Base-by-base conservation (phyloP, 805 yeast species). In the Torulaspora delbrueckii region DNA sequence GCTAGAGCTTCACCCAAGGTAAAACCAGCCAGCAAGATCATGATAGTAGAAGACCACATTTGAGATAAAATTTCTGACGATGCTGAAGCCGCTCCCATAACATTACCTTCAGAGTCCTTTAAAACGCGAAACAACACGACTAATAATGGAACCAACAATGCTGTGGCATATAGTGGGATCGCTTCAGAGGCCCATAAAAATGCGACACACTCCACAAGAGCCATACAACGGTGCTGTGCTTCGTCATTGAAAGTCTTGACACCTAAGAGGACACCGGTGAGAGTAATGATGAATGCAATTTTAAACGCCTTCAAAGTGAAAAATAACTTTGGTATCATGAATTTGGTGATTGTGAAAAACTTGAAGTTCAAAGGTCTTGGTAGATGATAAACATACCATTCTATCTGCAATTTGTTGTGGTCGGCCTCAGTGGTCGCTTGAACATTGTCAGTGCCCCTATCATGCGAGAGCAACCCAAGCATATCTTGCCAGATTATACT, bases 401-500 rank as follows among this genome's bases (percentile, higher is more conserved):
- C 71, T 34, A 70, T 35, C 12, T 56, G 56, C 53, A 65, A 63
- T 28, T 68, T 58, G 18, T 34, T 39, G 19, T 35, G 30, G 10
- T 18, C 33, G 12, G 27, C 32, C 22, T 32, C 35, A 10, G 33
- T 19, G 5, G 43, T 46, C 10, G 40, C 44, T 16, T 40, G 40
- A 24, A 54, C 56, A 4, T 68, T 66, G 28, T 67, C 67, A 23
- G 54, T 42, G 25, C 55, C 55, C 12, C 57, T 60, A 43, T 63
- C 64, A 2, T 85, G 72, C 51, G 86, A 82, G 47, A 91, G 72
- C 58, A 90, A 68, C 5, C 93, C 91, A 52, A 90, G 77, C 83
- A 91, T 82, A 62, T 90, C 96, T 57, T 93, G 81, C 98, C 98
- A 90, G 14, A 89, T 96, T 0, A 96, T 90, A 61, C 86, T 86